Evolutionary conservation across 495 filamentous ascomycete species (phyloP), one percentile per base, ranked within the genome.

Genomic region (Cercophora sp.): DNA sequence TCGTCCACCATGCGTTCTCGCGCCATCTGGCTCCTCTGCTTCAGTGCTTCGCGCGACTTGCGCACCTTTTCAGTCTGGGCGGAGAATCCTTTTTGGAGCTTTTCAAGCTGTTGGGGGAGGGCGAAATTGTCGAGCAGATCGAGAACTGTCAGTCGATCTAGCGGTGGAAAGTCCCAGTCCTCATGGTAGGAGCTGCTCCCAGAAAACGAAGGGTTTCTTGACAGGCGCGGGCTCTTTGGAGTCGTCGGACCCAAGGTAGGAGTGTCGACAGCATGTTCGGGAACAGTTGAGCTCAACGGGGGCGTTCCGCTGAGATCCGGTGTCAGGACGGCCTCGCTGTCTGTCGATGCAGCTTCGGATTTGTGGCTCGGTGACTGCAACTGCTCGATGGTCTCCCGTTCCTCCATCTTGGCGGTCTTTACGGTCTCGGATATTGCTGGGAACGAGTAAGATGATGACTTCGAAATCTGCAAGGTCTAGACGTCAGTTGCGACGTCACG

Each of bases 121-220:
- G 93, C 87, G 57, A 98, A 83, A 62, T 95, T 96, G 69, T 96
- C 94, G 45, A 98, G 79, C 18, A 97, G 74, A 64, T 98, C 93
- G 55, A 97, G 90, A 35, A 96, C 80, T 19, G 87, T 92, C 52
- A 97, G 75, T 48, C 89, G 86, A 63, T 98, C 93, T n/a, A 96
- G 73, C 4, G 93, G 89, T 15, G 93, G 88, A 44, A 81, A 76
- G 55, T 92, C 89, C 87, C 88, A 92, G 65, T 94, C 90, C 62
- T 96, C 89, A 49, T 89, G 87, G 55, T 85, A 89, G 8, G 84
- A 83, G 68, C 84, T 87, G 63, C 84, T 86, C 41, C 79, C 81
- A 22, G 86, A 89, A 62, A 91, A 89, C 25, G 89, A 94, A 8
- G 77, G 72, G 56, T 81, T 82, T 35, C 88, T 80, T 24, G 89